A percentile compares a stretch with the other conserved stretches of the same genome.
Conservation (phyloP, 2,329 filamentous ascomycete species). For the Colletotrichum sidae region DNA sequence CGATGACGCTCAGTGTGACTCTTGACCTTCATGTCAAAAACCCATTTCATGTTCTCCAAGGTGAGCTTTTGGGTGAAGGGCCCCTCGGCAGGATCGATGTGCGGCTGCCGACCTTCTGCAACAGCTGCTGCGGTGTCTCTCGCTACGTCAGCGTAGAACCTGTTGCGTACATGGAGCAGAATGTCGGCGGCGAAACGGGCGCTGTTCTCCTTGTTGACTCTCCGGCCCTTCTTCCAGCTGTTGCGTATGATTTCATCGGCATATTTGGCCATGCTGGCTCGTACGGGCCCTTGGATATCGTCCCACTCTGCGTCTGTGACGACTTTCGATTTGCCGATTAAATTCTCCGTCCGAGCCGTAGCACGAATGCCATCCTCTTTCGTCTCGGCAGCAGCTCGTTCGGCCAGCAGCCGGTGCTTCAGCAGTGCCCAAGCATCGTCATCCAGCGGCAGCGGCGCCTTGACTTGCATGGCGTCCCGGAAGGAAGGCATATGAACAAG, state of each 20-base stretch:
- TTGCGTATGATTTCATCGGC: slow-evolving; percentile 77
- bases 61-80: slow-evolving; percentile 73
- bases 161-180: slow-evolving; percentile 72
- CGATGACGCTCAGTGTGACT: slow-evolving; percentile 73
- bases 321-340: slow-evolving; percentile 53
- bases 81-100: slow-evolving; percentile 61
- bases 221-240: slow-evolving; percentile 72
- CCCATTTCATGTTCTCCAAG: slow-evolving; percentile 88
- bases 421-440: slow-evolving; percentile 78
- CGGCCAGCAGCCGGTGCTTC: slow-evolving; percentile 73
- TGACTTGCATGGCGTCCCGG: slow-evolving; percentile 77
- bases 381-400: slow-evolving; percentile 73
- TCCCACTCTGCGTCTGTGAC: slow-evolving; percentile 78
- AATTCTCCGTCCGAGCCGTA: slow-evolving; percentile 48
- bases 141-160: slow-evolving; percentile 72
- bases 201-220: slow-evolving; percentile 71
- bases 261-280: slow-evolving; percentile 72
- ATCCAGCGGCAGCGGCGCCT: slow-evolving; percentile 74
- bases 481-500: slow-evolving; percentile 80
- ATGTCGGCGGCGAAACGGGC: slow-evolving; percentile 79
- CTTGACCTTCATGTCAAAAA: slow-evolving; percentile 83
- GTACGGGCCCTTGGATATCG: slow-evolving; percentile 74
- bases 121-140: slow-evolving; percentile 62
- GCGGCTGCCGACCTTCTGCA: slow-evolving; percentile 57
- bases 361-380: slow-evolving; percentile 56